phyloP scores from a whole-genome alignment of 1,284 basidiomycete species.

The Ustilago loliicola region DNA sequence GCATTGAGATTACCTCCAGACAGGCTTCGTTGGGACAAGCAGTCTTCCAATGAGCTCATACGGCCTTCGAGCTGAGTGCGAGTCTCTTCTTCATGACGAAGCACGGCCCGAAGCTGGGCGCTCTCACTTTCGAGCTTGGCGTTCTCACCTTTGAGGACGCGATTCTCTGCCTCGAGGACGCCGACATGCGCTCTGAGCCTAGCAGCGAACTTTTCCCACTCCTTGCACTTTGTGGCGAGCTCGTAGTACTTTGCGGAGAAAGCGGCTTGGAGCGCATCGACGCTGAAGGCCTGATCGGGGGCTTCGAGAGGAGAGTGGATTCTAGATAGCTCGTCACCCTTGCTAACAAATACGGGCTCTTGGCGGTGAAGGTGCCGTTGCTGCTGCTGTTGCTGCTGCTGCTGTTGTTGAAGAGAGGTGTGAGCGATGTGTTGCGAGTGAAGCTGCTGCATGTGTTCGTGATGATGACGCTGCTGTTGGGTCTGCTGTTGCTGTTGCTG shows the following conservation, averaged over 20 bases:
- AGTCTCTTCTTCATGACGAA: conserved; percentile 33
- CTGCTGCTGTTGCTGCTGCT: conserved; percentile 17
- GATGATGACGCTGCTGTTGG: conserved; percentile 3
- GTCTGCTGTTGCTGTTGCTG: conserved; percentile 15
- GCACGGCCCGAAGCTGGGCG: conserved; percentile 33
- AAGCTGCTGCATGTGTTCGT: conserved; percentile 16
- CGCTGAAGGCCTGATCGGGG: conserved; percentile 41
- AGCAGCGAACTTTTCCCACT: conserved; percentile 63
- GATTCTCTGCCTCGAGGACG: conserved; percentile 56
- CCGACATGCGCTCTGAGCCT: conserved; percentile 60
- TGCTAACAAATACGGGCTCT: conserved; percentile 5
- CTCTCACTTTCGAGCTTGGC: conserved; percentile 53
- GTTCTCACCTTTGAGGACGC: conserved; percentile 53
- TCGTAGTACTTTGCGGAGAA: conserved; percentile 61
- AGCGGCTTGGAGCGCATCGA: conserved; percentile 58
- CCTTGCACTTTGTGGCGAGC: conserved; percentile 61
- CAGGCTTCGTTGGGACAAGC: conserved; percentile 32
- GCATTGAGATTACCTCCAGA: conserved; percentile 27
- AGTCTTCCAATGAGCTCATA: conserved; percentile 46
- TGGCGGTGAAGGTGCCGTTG: conserved; percentile 7
- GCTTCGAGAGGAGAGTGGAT: conserved; percentile 21
- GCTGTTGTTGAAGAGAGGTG: not conserved
- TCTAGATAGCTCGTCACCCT: conserved; percentile 9
- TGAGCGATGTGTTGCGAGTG: conserved; percentile 16
- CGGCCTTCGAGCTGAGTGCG: conserved; percentile 39